Base-by-base conservation (phyloP, 2,329 filamentous ascomycete species). In the Dryadomyces sulphureus region DNA sequence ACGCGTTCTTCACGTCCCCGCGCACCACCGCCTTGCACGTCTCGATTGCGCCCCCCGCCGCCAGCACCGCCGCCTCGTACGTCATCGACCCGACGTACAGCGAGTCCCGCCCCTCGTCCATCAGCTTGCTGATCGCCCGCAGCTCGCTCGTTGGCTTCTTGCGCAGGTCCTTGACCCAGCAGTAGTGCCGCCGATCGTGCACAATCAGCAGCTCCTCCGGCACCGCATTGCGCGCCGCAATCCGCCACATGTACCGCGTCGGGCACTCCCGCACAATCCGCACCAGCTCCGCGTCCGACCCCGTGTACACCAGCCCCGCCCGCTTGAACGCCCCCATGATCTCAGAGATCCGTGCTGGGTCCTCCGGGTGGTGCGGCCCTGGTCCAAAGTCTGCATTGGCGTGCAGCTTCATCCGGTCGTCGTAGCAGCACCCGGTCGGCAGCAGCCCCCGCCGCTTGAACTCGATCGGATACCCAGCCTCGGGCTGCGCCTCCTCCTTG, bases 331-430 rank as follows among this genome's bases (percentile, higher is more conserved):
- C 85, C 54, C 85, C 82, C 71, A 92, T 94, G 54, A 98, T 98
- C 56, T 85, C 82, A 55, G 89, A 85, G 49, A 98, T 95, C 14
- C 92, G 79, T 24, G 87, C 73, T 1, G 92, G 92, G 56, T 98
- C 92, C 62, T 98, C 92, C 0, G 92, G 92, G 57, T 98, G 92
- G 44, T 93, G 81, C 20, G 90, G 82, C 41, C 79, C 75, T 1
- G 73, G 72, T 17, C 74, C 77, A 57, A 78, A 81, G 59, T 86
- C 80, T 16, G 85, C 79, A 59, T 95, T 94, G 46, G 88, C 84
- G 60, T 98, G 92, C 50, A 93, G 83, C 50, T 92, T 87, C 92
- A 98, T 98, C 27, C 90, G 79, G 48, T 86, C 80, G 65, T 98
- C 92, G 59, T 96, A 98, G 53, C 85, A 90, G 50, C 83, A 78